phyloP scores from a whole-genome alignment of 2,329 filamentous ascomycete genomes.

The Apiospora sp. region DNA sequence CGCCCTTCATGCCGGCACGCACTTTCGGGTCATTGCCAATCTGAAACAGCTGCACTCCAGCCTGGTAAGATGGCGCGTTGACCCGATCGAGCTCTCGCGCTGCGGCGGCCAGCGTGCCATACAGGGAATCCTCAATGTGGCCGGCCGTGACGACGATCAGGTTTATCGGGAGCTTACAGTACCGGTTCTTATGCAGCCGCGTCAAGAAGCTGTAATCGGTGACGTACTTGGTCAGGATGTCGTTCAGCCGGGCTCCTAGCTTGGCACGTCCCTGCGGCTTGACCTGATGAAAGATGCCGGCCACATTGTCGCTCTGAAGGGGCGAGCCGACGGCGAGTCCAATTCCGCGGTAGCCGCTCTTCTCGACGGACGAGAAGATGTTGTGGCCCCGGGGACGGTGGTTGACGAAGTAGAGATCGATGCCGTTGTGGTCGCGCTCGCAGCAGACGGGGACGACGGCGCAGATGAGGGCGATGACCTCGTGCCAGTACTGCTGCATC shows the following conservation, averaged over 20 bases:
- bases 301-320: constrained; percentile 36
- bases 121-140: constrained; percentile 69
- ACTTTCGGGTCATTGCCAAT: constrained; percentile 66
- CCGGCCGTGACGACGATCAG: constrained; percentile 80
- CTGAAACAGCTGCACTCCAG: constrained; percentile 81
- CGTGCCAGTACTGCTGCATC: constrained; percentile 71
- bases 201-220: constrained; percentile 25
- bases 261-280: constrained; percentile 28
- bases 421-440: constrained; percentile 70
- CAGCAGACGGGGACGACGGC: constrained; percentile 75
- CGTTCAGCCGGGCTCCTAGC: background rate
- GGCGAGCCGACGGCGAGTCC: constrained; percentile 31
- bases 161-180: constrained; percentile 65
- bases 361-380: constrained; percentile 16
- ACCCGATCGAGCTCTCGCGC: constrained; percentile 62
- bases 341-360: constrained; percentile 37
- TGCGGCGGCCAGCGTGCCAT: constrained; percentile 61
- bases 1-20: constrained; percentile 71
- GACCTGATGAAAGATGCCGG: constrained; percentile 36
- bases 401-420: constrained; percentile 79
- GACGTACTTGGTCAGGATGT: constrained; percentile 30
- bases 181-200: background rate
- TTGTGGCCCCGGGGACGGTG: constrained; percentile 45
- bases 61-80: constrained; percentile 69
- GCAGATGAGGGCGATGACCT: constrained; percentile 67